These are phyloP conservation scores for Asterophora parasitica DNA, from an alignment of 768 basidiomycete genomes.

Conservation along the genomic window DNA sequence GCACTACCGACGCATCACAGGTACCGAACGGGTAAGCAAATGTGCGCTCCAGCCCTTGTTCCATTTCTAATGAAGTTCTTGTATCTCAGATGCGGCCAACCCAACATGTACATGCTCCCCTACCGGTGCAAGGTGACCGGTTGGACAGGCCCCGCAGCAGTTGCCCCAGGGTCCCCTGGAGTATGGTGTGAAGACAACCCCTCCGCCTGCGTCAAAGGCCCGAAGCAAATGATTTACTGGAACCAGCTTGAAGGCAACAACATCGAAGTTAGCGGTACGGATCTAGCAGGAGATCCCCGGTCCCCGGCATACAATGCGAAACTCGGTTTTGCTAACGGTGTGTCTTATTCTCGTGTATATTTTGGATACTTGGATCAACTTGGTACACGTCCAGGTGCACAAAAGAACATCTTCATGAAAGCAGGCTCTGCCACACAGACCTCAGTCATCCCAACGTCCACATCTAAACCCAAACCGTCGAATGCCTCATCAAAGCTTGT, in stretches of 20 bases:
- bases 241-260: conserved; percentile 46
- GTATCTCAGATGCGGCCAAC: conserved; percentile 39
- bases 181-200: conserved; percentile 50
- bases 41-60: background rate
- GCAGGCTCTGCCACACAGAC: conserved; percentile 13
- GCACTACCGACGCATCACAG: conserved; percentile 17
- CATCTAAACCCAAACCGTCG: conserved; percentile 1
- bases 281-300: conserved; percentile 32
- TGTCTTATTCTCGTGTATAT: conserved; percentile 10
- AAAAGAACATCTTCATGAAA: conserved; percentile 11
- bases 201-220: conserved; percentile 35
- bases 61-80: background rate
- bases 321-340: conserved; percentile 43
- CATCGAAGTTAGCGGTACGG: conserved; percentile 37
- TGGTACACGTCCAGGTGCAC: conserved; percentile 5
- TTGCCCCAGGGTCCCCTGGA: conserved; percentile 38
- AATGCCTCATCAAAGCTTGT: conserved; percentile 2
- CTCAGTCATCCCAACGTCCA: conserved; percentile 3
- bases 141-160: conserved; percentile 31
- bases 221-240: conserved; percentile 55
- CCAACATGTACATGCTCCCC: conserved; percentile 46
- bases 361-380: background rate
- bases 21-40: conserved; percentile 34
- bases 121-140: conserved; percentile 45
- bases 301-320: conserved; percentile 47